Base-by-base conservation (phyloP, 306 rosid genomes). In the Cucurbita moschata region DNA sequence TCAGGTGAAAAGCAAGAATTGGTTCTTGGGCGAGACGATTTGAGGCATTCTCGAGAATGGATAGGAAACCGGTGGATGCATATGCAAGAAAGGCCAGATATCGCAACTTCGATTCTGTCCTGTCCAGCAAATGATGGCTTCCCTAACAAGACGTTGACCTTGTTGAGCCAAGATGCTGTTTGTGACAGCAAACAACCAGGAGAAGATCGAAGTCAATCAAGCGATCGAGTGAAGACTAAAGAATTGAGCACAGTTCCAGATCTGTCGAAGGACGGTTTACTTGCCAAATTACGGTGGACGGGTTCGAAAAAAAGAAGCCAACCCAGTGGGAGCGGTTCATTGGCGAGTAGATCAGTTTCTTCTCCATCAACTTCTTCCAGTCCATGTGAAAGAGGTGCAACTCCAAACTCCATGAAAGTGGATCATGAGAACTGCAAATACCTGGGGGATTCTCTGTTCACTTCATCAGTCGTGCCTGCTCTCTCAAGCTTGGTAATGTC, bases 401-500 rank as follows among this genome's bases (percentile, higher is more conserved):
- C 88, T 70, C 75, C 92, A 0, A 54, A 84, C 3, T 80, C 92
- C 0, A 74, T 87, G 75, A 87, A 87, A 68, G 84, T 81, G 52
- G 92, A 93, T 71, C 85, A 82, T 54, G 97, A 90, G 11, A 92
- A 90, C 91, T 88, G 84, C 86, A 90, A 90, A 67, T 85, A 77
- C 77, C 54, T 53, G 0, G 88, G 91, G 16, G 98, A 88, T 81
- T 88, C 91, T 30, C 75, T 82, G 40, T 88, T 93, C 77, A 76
- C 73, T 69, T 80, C 96, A 50, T 83, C 96, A 1, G 98, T 90
- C 40, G 98, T 82, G 55, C 86, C 96, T 3, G 79, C 87, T 40
- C 76, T 88, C 75, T 81, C 92, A 21, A 93, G 82, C 82, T 74
- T 87, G 88, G 97, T 93, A 52, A 86, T 93, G 98, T 93, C 95